These are phyloP conservation scores for Metarhizium brunneum DNA, from an alignment of 2,329 filamentous ascomycete genomes.

Conservation along the genomic window DNA sequence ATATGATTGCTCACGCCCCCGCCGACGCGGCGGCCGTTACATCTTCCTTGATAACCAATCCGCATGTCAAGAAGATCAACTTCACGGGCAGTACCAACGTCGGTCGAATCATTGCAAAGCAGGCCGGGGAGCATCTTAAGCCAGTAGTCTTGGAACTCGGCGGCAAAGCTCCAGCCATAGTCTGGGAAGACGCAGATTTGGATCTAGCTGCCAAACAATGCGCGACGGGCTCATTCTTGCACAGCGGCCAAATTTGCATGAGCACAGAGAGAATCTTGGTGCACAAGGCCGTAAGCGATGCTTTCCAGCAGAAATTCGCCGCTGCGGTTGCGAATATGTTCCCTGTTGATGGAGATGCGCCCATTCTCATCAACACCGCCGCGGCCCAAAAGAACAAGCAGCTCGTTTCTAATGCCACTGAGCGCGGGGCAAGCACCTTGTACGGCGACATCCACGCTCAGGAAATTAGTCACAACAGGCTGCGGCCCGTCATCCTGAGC, in stretches of 20 bases:
- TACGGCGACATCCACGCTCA: slow-evolving; percentile 25
- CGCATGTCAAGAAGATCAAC: slow-evolving; percentile 67
- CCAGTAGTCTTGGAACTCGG: slow-evolving; percentile 74
- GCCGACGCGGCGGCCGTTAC: slow-evolving; percentile 61
- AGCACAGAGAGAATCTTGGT: slow-evolving; percentile 65
- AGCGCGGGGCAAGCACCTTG: slow-evolving; percentile 52
- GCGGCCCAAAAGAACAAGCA: slow-evolving; percentile 57
- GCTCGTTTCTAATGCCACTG: slow-evolving; percentile 57
- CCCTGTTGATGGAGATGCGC: slow-evolving; percentile 50
- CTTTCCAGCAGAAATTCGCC: slow-evolving; percentile 37
- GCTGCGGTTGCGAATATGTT: slow-evolving; percentile 32
- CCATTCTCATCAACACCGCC: slow-evolving; percentile 59
- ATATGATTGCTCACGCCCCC: slow-evolving; percentile 58
- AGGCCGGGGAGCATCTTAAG: slow-evolving; percentile 67
- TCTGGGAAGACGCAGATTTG: slow-evolving; percentile 72
- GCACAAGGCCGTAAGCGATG: slow-evolving; percentile 34
- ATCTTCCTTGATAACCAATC: slow-evolving; percentile 55
- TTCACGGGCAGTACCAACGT: slow-evolving; percentile 74
- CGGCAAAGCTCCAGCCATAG: slow-evolving; percentile 70
- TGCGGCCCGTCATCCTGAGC: slow-evolving; percentile 60
- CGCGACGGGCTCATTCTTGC: slow-evolving; percentile 60
- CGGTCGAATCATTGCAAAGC: slow-evolving; percentile 60
- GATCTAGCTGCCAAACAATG: slow-evolving; percentile 60
- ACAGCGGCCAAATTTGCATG: slow-evolving; percentile 81
- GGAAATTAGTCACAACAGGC: slow-evolving; percentile 25